Evolutionary conservation across 441 rosid genomes (phyloP).

Genomic region (Melastoma candidum): DNA sequence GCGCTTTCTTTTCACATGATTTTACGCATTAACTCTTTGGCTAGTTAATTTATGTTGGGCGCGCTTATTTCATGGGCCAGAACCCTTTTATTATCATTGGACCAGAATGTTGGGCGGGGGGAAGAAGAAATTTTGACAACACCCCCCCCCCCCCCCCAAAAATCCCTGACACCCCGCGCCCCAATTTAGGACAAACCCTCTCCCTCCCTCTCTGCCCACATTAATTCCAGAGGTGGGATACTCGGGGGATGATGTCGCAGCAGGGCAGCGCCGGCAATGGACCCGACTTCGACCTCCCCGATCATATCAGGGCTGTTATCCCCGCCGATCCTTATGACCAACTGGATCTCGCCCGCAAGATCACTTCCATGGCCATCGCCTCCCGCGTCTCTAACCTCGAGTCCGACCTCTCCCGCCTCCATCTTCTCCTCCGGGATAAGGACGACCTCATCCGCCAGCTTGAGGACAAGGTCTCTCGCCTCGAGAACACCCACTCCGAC

Average conservation of each 20-base stretch:
- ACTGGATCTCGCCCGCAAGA: conserved; percentile 84
- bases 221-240: no score
- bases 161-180: no score
- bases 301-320: conserved; percentile 62
- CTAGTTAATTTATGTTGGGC: no score
- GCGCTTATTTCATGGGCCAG: no score
- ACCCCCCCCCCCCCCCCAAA: no score
- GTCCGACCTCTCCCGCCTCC: conserved; percentile 45
- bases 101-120: no score
- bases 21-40: no score
- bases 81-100: no score
- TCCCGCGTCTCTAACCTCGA: conserved; percentile 70
- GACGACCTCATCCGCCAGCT: conserved; percentile 50
- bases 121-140: no score
- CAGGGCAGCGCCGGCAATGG: conserved; percentile 18
- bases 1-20: no score
- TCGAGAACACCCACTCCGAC: conserved; percentile 42
- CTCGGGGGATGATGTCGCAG: conserved; percentile 25
- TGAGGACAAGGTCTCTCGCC: conserved; percentile 33
- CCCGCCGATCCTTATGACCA: conserved; percentile 81
- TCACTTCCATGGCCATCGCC: conserved; percentile 83
- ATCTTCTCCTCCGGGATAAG: conserved; percentile 48
- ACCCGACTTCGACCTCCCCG: conserved; percentile 53
- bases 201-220: no score
- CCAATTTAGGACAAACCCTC: no score